These are phyloP conservation scores for Didymella pomorum DNA, from an alignment of 2,329 filamentous ascomycete species.

Conservation along the genomic window DNA sequence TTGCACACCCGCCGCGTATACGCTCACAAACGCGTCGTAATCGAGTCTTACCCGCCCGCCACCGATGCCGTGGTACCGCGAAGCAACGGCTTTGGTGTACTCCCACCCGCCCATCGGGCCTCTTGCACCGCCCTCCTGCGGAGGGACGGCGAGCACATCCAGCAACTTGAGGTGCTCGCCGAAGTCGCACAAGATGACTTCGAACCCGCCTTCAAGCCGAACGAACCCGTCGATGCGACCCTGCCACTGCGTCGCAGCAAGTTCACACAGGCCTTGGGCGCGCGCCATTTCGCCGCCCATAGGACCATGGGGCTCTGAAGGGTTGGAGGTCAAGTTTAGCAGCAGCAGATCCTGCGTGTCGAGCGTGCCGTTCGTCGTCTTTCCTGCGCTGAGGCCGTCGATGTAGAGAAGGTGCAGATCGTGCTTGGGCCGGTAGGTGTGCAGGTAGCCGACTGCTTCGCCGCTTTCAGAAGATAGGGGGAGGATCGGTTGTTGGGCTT, in stretches of 20 bases:
- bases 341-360: slow-evolving; percentile 73
- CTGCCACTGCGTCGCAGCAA: slow-evolving; percentile 61
- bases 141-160: slow-evolving; percentile 24
- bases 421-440: slow-evolving; percentile 69
- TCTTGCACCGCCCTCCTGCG: background rate
- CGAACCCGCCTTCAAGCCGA: slow-evolving; percentile 74
- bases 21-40: slow-evolving; percentile 60
- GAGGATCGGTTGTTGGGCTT: slow-evolving; percentile 18
- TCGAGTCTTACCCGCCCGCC: slow-evolving; percentile 55
- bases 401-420: slow-evolving; percentile 70
- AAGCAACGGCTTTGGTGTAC: slow-evolving; percentile 53
- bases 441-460: slow-evolving; percentile 64
- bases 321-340: slow-evolving; percentile 48
- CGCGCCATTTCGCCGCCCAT: slow-evolving; percentile 60
- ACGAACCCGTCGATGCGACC: slow-evolving; percentile 68
- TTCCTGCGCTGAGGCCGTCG: slow-evolving; percentile 74
- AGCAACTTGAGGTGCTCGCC: slow-evolving; percentile 45
- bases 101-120: slow-evolving; percentile 29
- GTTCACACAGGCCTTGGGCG: slow-evolving; percentile 64
- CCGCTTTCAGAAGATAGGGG: background rate
- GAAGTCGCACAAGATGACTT: slow-evolving; percentile 74
- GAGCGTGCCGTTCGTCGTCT: slow-evolving; percentile 70
- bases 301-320: slow-evolving; percentile 11
- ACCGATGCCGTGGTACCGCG: slow-evolving; percentile 56
- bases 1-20: slow-evolving; percentile 51